phyloP scores from a whole-genome alignment of 2,329 filamentous ascomycete species.

The Ceratocystis papillata region DNA sequence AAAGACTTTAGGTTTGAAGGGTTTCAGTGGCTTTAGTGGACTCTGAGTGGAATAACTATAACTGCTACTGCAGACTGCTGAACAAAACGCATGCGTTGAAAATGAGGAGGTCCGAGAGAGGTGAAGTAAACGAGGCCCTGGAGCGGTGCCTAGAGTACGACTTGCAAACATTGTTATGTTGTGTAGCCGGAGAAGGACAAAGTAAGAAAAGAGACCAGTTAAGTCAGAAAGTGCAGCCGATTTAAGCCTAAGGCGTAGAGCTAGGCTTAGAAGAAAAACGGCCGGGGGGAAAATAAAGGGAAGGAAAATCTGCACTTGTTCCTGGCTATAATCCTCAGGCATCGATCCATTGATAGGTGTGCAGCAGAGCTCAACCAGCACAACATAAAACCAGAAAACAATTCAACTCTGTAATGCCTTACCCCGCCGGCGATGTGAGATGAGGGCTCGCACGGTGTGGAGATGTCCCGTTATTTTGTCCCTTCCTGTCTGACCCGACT shows the following conservation, averaged over 20 bases:
- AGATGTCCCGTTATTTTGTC: not conserved
- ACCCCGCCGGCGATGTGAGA: not conserved
- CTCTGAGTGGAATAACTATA: not conserved
- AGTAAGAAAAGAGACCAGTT: not conserved
- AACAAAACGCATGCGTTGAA: not conserved
- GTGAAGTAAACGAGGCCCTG: not conserved
- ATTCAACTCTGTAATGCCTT: not conserved
- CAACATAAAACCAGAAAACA: not conserved
- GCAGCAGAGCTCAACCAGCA: not conserved
- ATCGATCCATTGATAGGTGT: not conserved
- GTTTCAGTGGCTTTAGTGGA: too few species aligned
- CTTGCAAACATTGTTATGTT: not conserved
- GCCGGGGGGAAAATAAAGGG: not conserved
- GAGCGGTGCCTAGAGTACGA: not conserved
- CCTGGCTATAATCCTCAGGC: constrained; percentile 3
- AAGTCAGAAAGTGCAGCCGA: not conserved
- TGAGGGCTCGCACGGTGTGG: constrained; percentile 8
- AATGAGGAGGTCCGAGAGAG: not conserved
- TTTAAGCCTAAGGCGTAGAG: not conserved
- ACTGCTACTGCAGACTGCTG: not conserved
- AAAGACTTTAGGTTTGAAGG: not conserved
- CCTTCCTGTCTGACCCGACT: not conserved
- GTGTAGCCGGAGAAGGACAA: not conserved
- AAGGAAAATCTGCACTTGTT: constrained; percentile 1
- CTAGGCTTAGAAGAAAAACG: not conserved